Evolutionary conservation across 208 protist genomes (phyloP).

Genomic region (Strigomonas culicis): DNA sequence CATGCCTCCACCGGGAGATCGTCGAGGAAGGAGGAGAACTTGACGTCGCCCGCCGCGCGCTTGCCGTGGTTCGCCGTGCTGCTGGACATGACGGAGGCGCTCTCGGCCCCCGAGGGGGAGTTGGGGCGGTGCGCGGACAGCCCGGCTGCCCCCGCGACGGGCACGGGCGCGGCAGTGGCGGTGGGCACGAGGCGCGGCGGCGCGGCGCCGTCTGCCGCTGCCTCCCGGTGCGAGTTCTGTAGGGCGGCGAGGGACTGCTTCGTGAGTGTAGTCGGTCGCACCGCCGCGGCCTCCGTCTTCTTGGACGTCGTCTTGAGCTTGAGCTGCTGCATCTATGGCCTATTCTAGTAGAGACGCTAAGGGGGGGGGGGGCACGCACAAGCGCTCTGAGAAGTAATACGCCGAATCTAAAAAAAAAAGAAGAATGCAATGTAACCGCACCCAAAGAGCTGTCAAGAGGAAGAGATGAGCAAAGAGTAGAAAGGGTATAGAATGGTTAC

Average conservation of each 20-base stretch:
- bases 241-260: constrained; percentile 6
- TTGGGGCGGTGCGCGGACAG: background rate
- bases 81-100: constrained; percentile 3
- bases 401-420: no score
- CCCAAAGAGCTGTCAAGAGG: no score
- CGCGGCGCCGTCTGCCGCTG: background rate
- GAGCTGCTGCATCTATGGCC: background rate
- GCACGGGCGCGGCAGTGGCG: background rate
- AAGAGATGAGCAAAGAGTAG: background rate
- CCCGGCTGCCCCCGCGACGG: background rate
- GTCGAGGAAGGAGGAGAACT: constrained; percentile 58
- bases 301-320: background rate
- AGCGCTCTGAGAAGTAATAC: no score
- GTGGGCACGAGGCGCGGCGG: background rate
- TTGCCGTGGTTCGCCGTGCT: background rate
- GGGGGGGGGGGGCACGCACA: no score
- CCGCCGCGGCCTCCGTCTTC: background rate
- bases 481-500: background rate
- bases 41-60: constrained; percentile 14
- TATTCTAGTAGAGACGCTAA: background rate
- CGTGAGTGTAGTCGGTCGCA: background rate
- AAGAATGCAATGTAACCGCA: no score
- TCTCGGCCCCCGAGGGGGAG: background rate
- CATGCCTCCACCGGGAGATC: constrained; percentile 69
- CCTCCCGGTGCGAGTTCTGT: background rate